Conservation (phyloP, 352 stramenopile genomes). For the Phytophthora palmivora region DNA sequence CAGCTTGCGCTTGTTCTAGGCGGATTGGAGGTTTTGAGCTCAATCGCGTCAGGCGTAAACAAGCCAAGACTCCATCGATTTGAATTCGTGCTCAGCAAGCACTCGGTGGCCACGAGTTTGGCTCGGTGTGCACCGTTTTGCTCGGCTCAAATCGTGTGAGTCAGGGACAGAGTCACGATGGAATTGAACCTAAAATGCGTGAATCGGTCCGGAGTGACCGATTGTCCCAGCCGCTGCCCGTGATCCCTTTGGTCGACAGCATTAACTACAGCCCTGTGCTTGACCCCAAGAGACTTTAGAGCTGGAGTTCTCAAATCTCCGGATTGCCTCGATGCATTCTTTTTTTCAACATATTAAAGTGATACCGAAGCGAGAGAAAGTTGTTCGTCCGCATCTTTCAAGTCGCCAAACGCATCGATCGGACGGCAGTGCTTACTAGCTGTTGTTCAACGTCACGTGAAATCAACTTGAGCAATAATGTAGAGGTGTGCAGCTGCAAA, state of each 20-base stretch:
- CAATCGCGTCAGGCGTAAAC: constrained; percentile 46
- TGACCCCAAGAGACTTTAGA: constrained; percentile 13
- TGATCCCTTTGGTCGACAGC: constrained; percentile 21
- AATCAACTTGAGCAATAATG: constrained; percentile 10
- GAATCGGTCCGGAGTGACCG: constrained; percentile 10
- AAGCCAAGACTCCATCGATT: constrained; percentile 33
- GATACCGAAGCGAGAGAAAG: constrained; percentile 6
- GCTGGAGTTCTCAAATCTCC: constrained; percentile 35
- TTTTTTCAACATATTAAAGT: constrained; percentile 14
- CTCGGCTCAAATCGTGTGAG: constrained; percentile 32
- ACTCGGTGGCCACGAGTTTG: constrained; percentile 20
- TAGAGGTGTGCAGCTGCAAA: constrained; percentile 15
- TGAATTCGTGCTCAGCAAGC: constrained; percentile 22
- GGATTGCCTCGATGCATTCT: constrained; percentile 11
- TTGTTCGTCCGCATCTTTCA: constrained; percentile 34
- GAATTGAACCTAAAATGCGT: constrained; percentile 28
- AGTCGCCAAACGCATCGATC: constrained; percentile 21
- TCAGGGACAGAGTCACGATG: constrained; percentile 27
- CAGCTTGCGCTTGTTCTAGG: constrained; percentile 15
- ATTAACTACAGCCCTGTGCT: constrained; percentile 7
- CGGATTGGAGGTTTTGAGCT: constrained; percentile 19
- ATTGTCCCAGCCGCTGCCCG: constrained; percentile 22
- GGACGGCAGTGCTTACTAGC: constrained; percentile 17
- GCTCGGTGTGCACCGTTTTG: constrained; percentile 11
- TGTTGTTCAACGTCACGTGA: constrained; percentile 1